Percentiles rank a stretch among this genome's conserved stretches.
Evolutionary conservation across 371 early-diverging fungal genomes (phyloP).

Genomic region (Circinella umbellata): DNA sequence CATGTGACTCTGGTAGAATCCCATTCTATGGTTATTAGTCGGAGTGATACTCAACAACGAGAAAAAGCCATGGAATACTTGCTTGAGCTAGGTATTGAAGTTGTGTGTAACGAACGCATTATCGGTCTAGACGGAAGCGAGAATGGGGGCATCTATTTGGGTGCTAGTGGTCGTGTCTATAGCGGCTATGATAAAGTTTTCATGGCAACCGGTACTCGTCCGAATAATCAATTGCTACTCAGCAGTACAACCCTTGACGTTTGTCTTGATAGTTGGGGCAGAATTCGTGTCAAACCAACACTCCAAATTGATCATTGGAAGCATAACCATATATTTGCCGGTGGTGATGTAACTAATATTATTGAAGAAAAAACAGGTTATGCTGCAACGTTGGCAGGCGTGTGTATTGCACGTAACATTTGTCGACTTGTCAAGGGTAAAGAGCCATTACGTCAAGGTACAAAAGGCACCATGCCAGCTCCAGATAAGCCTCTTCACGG

Average conservation of each 20-base stretch:
- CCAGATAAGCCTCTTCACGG: constrained; percentile 45
- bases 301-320: constrained; percentile 63
- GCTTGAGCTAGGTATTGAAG: constrained; percentile 59
- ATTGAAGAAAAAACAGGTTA: constrained; percentile 67
- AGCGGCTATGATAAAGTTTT: constrained; percentile 41
- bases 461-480: constrained; percentile 42
- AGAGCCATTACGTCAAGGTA: constrained; percentile 42
- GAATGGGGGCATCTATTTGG: constrained; percentile 32
- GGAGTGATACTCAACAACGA: constrained; percentile 48
- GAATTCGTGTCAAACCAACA: constrained; percentile 62
- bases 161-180: constrained; percentile 15
- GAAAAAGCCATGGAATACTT: constrained; percentile 54
- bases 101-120: constrained; percentile 67
- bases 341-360: constrained; percentile 69
- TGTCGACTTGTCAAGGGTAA: constrained; percentile 54
- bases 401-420: constrained; percentile 56
- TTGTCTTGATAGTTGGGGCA: constrained; percentile 38
- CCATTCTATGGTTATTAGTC: constrained; percentile 34
- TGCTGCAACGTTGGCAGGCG: constrained; percentile 60
- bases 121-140: constrained; percentile 27
- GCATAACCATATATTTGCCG: constrained; percentile 68
- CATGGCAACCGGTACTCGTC: constrained; percentile 46
- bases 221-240: constrained; percentile 37
- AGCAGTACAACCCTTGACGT: constrained; percentile 21
- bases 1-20: constrained; percentile 62